A percentile compares a stretch with the other conserved stretches of the same genome.
Conservation (phyloP, 768 basidiomycete genomes). For the Mycena galopus region DNA sequence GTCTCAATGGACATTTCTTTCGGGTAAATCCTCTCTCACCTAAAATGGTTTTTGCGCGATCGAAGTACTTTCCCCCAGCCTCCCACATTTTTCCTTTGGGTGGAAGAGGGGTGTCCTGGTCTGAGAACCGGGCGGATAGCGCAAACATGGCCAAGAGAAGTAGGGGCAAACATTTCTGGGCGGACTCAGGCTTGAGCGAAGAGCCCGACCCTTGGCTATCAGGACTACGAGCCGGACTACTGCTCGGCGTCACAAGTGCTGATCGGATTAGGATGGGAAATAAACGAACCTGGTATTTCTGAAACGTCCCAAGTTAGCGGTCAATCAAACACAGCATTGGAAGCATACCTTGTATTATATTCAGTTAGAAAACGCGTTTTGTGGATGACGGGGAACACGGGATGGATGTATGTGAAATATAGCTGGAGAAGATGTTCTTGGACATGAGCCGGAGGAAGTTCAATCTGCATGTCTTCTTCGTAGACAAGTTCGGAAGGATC, state of each 20-base stretch:
- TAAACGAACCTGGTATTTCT: slow-evolving; percentile 28
- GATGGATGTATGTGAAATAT: slow-evolving; percentile 89
- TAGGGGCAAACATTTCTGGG: slow-evolving; percentile 76
- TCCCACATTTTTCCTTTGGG: slow-evolving; percentile 75
- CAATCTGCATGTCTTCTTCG: slow-evolving; percentile 59
- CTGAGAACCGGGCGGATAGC: slow-evolving; percentile 79
- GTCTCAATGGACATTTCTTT: slow-evolving; percentile 10
- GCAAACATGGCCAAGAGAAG: slow-evolving; percentile 87
- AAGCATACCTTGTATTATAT: slow-evolving; percentile 64
- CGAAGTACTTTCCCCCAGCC: slow-evolving; percentile 74
- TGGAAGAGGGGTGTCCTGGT: slow-evolving; percentile 61
- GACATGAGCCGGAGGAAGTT: slow-evolving; percentile 69
- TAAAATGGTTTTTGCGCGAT: slow-evolving; percentile 72
- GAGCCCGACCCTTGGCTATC: slow-evolving; percentile 40
- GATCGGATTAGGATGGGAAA: not conserved
- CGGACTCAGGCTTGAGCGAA: slow-evolving; percentile 63
- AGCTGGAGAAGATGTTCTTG: slow-evolving; percentile 80
- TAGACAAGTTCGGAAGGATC: slow-evolving; percentile 53
- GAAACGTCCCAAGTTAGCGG: not conserved
- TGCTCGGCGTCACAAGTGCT: not conserved
- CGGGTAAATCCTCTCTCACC: slow-evolving; percentile 55
- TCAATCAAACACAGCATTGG: not conserved
- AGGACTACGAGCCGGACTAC: not conserved
- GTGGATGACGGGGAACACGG: slow-evolving; percentile 85
- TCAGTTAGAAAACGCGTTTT: slow-evolving; percentile 77